phyloP scores from a whole-genome alignment of 352 stramenopile species.

The Phytophthora pistaciae region DNA sequence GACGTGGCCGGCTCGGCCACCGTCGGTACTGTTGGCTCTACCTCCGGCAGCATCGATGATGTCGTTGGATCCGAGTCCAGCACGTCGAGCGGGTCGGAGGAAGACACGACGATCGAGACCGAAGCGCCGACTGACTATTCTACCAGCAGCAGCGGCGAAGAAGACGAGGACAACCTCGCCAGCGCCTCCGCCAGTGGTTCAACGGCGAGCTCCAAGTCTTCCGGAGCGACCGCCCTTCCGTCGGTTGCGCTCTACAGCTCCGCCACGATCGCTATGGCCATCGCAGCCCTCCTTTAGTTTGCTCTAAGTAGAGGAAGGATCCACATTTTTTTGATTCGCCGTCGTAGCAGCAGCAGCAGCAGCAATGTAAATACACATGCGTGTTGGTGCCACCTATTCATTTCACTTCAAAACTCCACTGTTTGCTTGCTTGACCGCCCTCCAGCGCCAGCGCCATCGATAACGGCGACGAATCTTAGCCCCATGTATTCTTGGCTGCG shows the following conservation, averaged over 20 bases:
- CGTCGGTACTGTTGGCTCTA: neutral
- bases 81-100: slow-evolving; percentile 11
- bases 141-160: slow-evolving; percentile 5
- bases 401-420: neutral
- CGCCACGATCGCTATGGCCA: slow-evolving; percentile 15
- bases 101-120: slow-evolving; percentile 23
- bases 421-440: neutral
- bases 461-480: slow-evolving; percentile 4
- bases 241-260: slow-evolving; percentile 25
- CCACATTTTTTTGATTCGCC: slow-evolving; percentile 6
- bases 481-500: neutral
- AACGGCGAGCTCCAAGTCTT: slow-evolving; percentile 23
- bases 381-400: slow-evolving; percentile 11
- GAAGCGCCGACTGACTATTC: slow-evolving; percentile 12
- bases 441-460: neutral
- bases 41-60: slow-evolving; percentile 4
- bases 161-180: slow-evolving; percentile 9
- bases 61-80: slow-evolving; percentile 17
- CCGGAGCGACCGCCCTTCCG: slow-evolving; percentile 11
- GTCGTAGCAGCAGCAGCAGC: neutral
- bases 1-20: neutral
- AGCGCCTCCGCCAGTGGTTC: slow-evolving; percentile 4
- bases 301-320: neutral
- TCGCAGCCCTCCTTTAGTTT: slow-evolving; percentile 31
- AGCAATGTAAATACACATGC: slow-evolving; percentile 22